Conservation (phyloP, 2,329 filamentous ascomycete species). For the Xylariomycetidae sp. region DNA sequence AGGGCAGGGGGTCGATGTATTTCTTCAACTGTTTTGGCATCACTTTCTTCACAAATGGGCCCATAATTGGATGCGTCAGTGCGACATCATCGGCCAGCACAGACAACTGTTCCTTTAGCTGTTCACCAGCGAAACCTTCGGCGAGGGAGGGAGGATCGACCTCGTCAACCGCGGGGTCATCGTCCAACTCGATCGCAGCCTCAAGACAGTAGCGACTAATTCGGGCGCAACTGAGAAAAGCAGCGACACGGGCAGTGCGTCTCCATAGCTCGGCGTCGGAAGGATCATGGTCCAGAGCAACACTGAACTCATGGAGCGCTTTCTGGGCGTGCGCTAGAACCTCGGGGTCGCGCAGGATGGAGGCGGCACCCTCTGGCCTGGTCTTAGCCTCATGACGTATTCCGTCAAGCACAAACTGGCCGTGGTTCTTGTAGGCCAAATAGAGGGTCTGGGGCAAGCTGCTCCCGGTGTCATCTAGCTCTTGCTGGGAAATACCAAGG, state of each 20-base stretch:
- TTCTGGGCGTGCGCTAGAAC: constrained; percentile 33
- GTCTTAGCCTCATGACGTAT: constrained; percentile 47
- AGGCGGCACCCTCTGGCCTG: constrained; percentile 16
- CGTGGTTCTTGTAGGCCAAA: constrained; percentile 91
- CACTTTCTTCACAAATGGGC: constrained; percentile 46
- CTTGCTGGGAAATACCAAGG: constrained; percentile 51
- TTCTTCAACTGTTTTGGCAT: constrained; percentile 47
- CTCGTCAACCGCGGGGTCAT: constrained; percentile 57
- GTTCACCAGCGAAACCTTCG: constrained; percentile 57
- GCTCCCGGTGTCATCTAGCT: constrained; percentile 68
- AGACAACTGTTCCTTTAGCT: constrained; percentile 50
- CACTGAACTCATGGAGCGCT: constrained; percentile 51
- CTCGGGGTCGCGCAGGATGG: constrained; percentile 31
- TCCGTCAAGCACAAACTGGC: constrained; percentile 80
- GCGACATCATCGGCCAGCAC: constrained; percentile 50
- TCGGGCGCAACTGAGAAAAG: constrained; percentile 50
- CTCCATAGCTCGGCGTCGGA: constrained; percentile 64
- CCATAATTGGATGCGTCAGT: constrained; percentile 55
- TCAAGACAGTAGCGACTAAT: constrained; percentile 59
- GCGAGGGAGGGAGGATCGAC: constrained; percentile 58
- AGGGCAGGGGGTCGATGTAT: constrained; percentile 56
- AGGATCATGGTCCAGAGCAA: constrained; percentile 57
- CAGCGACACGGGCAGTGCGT: constrained; percentile 50
- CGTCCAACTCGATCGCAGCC: constrained; percentile 60
- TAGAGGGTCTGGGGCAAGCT: constrained; percentile 86